Evolutionary conservation across 192 early-diverging fungal genomes (phyloP), one percentile per base, ranked within the genome.

Genomic region (Powellomyces hirtus): DNA sequence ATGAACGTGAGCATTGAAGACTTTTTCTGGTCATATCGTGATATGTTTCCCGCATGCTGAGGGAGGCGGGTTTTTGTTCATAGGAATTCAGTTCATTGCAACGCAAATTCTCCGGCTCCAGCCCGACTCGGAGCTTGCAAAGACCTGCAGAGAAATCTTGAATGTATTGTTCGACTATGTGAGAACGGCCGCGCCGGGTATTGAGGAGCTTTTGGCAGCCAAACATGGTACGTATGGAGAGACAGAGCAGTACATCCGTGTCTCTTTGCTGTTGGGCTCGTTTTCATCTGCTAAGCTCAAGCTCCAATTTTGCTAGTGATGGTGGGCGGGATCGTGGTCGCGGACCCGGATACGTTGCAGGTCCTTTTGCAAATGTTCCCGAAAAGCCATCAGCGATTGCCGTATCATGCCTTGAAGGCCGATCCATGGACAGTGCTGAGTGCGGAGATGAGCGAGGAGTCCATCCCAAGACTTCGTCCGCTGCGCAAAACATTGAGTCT

Each of bases 381-480:
- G 53, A 26, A 64, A 74, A 51, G 67, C 67, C 14, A 46, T 64
- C 61, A 62, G 45, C 76, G 88, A n/a, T 75, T 91, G 20, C 88
- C 90, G 10, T 90, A 83, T 75, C 88, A 90, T 64, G 62, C 64
- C 26, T 72, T 91, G 26, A 67, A 71, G n/a, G 37, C 14, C 14
- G 64, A 59, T 30, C 81, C 81, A 2, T 85, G 81, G 80, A 24
- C 72, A 3, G 67, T 79, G 30, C 67, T 91, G 31, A 60, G 74
- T 16, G 44, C 81, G 0, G 87, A 91, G 68, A 67, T 91, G 27
- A 64, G 62, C 1, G 75, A 81, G 49, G 74, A 77, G 0, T 80
- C 83, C 27, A 66, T 91, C 2, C 70, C 82, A 2, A 42, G 71
- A 38, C 75, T 91, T 2, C 67, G 88, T 24, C 81, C 86, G 8